A percentile compares a stretch with the other conserved stretches of the same genome.
phyloP scores from a whole-genome alignment of 2,329 filamentous ascomycete genomes.

The Fusarium luffae region DNA sequence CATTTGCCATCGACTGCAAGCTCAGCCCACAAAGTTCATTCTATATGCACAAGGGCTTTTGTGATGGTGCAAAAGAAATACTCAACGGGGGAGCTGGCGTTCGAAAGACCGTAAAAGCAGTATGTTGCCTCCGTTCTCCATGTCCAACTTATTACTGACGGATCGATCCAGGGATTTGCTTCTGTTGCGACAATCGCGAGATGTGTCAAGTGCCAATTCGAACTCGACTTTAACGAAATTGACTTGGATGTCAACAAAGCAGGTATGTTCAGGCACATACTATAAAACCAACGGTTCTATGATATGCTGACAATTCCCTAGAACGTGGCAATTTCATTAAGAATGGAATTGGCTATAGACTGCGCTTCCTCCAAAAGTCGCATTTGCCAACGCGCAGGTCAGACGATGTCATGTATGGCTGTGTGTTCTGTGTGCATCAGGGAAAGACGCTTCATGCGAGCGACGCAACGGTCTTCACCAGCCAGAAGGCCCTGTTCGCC shows the following conservation, averaged over 20 bases:
- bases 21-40: conserved; percentile 62
- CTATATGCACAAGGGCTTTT: conserved; percentile 65
- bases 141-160: background rate
- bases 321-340: conserved; percentile 61
- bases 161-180: conserved; percentile 53
- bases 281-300: conserved; percentile 3
- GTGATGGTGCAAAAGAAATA: conserved; percentile 64
- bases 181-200: conserved; percentile 58
- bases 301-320: conserved; percentile 38
- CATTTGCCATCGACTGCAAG: conserved; percentile 51
- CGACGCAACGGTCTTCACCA: conserved; percentile 68
- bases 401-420: conserved; percentile 66
- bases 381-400: conserved; percentile 62
- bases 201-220: conserved; percentile 64
- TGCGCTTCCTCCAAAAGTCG: conserved; percentile 67
- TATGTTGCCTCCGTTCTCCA: conserved; percentile 43
- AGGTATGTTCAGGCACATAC: conserved; percentile 50
- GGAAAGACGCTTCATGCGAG: conserved; percentile 63
- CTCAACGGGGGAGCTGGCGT: conserved; percentile 61
- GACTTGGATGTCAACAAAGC: conserved; percentile 62
- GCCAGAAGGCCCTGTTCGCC: conserved; percentile 61
- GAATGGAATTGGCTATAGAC: conserved; percentile 60
- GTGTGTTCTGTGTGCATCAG: conserved; percentile 63
- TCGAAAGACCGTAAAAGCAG: conserved; percentile 62
- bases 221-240: conserved; percentile 64